phyloP scores from a whole-genome alignment of 2,329 filamentous ascomycete genomes.

The Elsinoe arachidis region DNA sequence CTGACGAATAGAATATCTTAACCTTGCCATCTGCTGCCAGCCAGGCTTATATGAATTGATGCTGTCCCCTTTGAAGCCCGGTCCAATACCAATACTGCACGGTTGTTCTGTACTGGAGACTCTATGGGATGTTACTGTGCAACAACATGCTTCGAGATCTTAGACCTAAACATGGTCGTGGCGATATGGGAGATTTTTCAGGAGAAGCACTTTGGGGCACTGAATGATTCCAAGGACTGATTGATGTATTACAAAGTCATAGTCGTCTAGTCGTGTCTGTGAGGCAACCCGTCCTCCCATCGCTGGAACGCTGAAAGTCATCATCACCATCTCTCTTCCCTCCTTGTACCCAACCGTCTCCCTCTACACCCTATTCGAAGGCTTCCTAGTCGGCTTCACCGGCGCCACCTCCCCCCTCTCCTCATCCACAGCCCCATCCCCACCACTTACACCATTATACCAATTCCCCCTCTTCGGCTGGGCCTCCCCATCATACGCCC shows the following conservation, averaged over 20 bases:
- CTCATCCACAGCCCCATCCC: slow-evolving; percentile 3
- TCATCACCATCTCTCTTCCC: background rate
- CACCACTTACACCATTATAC: slow-evolving; percentile 6
- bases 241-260: background rate
- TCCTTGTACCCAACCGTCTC: background rate
- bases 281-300: background rate
- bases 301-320: background rate
- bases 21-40: too few species aligned
- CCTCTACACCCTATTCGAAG: slow-evolving; percentile 1
- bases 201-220: too few species aligned
- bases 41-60: too few species aligned
- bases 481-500: slow-evolving; percentile 8
- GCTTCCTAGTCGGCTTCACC: slow-evolving; percentile 1
- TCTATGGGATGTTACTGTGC: too few species aligned
- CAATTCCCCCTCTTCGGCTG: slow-evolving; percentile 8
- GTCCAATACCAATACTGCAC: too few species aligned
- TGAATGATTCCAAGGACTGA: too few species aligned
- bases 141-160: too few species aligned
- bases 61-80: too few species aligned
- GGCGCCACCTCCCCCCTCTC: slow-evolving; percentile 13
- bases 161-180: too few species aligned
- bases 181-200: too few species aligned
- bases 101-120: too few species aligned
- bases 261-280: background rate
- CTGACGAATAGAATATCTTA: too few species aligned